Percentiles rank a stretch among this genome's conserved stretches.
phyloP scores from a whole-genome alignment of 345 rosid species.

The Xanthoceras sorbifolium region DNA sequence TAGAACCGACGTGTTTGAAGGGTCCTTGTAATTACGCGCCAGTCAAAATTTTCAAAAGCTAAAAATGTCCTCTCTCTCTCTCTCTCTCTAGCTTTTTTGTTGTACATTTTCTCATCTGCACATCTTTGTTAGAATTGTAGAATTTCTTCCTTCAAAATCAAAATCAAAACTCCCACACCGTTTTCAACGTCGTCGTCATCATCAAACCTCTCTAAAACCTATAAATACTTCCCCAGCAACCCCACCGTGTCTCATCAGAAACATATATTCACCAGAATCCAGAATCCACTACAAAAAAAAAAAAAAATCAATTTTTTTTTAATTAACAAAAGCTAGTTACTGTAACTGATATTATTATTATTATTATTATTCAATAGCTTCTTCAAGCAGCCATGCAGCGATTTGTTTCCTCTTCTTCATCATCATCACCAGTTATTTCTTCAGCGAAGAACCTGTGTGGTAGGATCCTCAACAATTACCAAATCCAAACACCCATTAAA shows the following conservation, averaged over 20 bases:
- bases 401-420: constrained; percentile 7
- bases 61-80: not conserved
- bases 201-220: not conserved
- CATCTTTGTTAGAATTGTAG: not conserved
- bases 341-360: too few species aligned
- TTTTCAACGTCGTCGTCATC: not conserved
- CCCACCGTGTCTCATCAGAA: not conserved
- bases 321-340: too few species aligned
- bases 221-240: not conserved
- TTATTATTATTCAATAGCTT: not conserved
- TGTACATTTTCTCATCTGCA: not conserved
- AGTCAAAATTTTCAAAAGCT: constrained; percentile 4
- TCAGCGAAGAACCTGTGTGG: constrained; percentile 28
- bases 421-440: constrained; percentile 1
- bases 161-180: not conserved
- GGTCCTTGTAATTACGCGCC: constrained; percentile 25
- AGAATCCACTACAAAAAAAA: constrained; percentile 5
- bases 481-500: constrained; percentile 1
- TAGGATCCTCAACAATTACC: constrained; percentile 19
- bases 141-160: constrained; percentile 12
- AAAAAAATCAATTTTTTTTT: not conserved
- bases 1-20: constrained; percentile 55
- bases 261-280: not conserved
- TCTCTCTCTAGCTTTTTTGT: not conserved
- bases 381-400: constrained; percentile 54